Evolutionary conservation across 2,329 filamentous ascomycete genomes (phyloP).

Genomic region (Neofusicoccum cordaticola): DNA sequence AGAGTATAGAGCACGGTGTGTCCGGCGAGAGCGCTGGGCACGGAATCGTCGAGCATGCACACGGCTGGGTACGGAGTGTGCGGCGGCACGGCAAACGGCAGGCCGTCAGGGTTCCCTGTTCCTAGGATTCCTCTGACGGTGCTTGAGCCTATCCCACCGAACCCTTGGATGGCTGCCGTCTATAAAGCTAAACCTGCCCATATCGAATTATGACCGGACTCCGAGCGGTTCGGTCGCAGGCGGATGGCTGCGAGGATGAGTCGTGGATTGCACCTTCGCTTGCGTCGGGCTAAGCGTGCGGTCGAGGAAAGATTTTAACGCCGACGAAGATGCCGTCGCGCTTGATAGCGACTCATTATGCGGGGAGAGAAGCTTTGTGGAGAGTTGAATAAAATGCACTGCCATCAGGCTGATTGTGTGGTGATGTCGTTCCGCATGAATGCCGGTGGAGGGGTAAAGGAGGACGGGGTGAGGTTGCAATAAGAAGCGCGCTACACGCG

Average conservation of each 20-base stretch:
- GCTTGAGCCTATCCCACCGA: not conserved
- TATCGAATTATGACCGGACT: not conserved
- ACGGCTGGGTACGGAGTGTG: not conserved
- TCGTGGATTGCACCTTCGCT: not conserved
- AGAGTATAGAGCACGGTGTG: not conserved
- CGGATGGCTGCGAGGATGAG: conserved; percentile 1
- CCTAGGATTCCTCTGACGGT: not conserved
- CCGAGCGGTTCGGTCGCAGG: not conserved
- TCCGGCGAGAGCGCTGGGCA: not conserved
- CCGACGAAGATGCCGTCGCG: conserved; percentile 7
- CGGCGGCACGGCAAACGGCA: not conserved
- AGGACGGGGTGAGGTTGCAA: conserved; percentile 1
- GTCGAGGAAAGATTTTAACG: not conserved
- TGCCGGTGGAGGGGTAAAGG: not conserved
- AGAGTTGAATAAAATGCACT: not conserved
- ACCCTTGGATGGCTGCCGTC: not conserved
- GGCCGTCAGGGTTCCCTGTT: not conserved
- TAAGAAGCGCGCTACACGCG: not conserved
- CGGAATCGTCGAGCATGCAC: not conserved
- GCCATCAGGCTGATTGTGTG: conserved; percentile 1
- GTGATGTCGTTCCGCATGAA: conserved; percentile 5
- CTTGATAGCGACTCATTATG: not conserved
- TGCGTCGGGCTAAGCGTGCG: not conserved
- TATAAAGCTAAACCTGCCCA: not conserved
- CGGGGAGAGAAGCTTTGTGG: not conserved